phyloP scores from a whole-genome alignment of 345 rosid genomes.

The Eucalyptus cloeziana region DNA sequence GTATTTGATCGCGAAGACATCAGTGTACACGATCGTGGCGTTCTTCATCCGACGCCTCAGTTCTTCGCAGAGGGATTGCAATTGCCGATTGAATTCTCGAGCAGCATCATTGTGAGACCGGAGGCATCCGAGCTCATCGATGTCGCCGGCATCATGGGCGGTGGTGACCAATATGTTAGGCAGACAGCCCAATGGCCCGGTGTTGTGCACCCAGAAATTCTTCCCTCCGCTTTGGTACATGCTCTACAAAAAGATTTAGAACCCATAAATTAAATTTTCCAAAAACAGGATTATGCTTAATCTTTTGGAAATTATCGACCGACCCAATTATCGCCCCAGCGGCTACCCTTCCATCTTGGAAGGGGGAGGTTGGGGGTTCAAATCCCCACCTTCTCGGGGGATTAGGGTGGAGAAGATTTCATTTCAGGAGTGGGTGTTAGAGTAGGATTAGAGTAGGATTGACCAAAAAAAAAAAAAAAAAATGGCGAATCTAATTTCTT shows the following conservation, averaged over 20 bases:
- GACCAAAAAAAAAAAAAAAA: no score
- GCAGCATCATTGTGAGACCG: constrained; percentile 41
- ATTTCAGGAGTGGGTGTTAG: no score
- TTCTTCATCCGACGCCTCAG: constrained; percentile 24
- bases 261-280: not conserved
- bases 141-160: constrained; percentile 15
- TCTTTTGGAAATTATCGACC: not conserved
- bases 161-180: constrained; percentile 28
- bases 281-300: not conserved
- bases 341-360: no score
- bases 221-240: constrained; percentile 40
- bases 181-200: constrained; percentile 68
- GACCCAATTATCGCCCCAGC: no score
- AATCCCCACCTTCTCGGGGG: no score
- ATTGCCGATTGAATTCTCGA: constrained; percentile 25
- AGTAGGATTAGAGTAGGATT: no score
- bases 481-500: constrained; percentile 37
- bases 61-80: constrained; percentile 20
- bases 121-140: constrained; percentile 56
- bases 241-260: constrained; percentile 4
- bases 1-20: constrained; percentile 38
- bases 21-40: constrained; percentile 38
- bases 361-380: no score
- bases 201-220: constrained; percentile 61
- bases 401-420: no score